phyloP scores from a whole-genome alignment of 2,329 filamentous ascomycete species.

The Nemania bipapillata region DNA sequence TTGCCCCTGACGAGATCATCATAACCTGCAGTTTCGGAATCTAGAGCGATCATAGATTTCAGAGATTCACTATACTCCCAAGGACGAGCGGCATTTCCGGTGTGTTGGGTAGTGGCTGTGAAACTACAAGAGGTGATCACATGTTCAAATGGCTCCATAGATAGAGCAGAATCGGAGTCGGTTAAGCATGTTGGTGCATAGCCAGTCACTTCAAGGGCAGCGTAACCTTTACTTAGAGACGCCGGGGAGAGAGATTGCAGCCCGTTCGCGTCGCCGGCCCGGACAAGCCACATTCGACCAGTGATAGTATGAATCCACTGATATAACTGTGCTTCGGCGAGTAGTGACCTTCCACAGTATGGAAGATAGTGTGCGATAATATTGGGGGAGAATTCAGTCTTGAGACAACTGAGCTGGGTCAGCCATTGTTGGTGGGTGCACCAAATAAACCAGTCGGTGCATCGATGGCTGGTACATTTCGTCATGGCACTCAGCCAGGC shows the following conservation, averaged over 20 bases:
- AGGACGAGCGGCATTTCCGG: conserved; percentile 29
- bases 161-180: conserved; percentile 17
- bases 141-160: conserved; percentile 23
- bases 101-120: conserved; percentile 20
- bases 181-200: conserved; percentile 25
- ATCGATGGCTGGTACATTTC: conserved; percentile 26
- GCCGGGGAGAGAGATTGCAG: conserved; percentile 23
- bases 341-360: conserved; percentile 25
- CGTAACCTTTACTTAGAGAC: conserved; percentile 20
- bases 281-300: conserved; percentile 25
- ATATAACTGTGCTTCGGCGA: conserved; percentile 29
- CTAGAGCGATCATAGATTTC: conserved; percentile 20
- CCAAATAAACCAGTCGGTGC: conserved; percentile 16
- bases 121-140: conserved; percentile 25
- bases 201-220: conserved; percentile 1
- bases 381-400: conserved; percentile 9
- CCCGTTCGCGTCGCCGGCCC: conserved; percentile 17
- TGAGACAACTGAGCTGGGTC: conserved; percentile 26
- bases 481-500: conserved; percentile 26
- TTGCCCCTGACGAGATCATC: neutral
- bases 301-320: conserved; percentile 21
- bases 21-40: conserved; percentile 23
- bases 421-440: conserved; percentile 24
- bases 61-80: conserved; percentile 23
- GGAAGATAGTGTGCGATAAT: conserved; percentile 18